Percentiles rank a stretch among this genome's conserved stretches.
Evolutionary conservation across 1,284 basidiomycete genomes (phyloP).

Genomic region (Irpex sp.): DNA sequence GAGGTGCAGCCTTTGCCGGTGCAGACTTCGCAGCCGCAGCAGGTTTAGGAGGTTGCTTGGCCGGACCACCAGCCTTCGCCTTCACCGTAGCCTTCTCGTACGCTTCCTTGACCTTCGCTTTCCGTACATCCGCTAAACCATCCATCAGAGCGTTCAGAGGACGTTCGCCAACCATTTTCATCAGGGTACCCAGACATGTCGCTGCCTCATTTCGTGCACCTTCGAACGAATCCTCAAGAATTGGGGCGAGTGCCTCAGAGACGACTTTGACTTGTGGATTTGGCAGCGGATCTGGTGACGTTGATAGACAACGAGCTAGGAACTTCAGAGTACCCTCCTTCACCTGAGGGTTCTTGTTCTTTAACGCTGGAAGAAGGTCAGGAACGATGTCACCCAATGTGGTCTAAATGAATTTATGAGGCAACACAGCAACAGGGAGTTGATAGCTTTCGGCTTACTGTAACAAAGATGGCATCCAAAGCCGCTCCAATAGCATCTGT

Average conservation of each 20-base stretch:
- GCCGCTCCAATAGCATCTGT: slow-evolving; percentile 88
- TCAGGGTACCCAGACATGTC: slow-evolving; percentile 83
- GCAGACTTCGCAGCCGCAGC: slow-evolving; percentile 33
- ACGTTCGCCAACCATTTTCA: slow-evolving; percentile 97
- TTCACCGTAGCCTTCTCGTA: slow-evolving; percentile 87
- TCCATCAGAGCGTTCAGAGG: slow-evolving; percentile 90
- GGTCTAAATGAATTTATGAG: slow-evolving; percentile 47
- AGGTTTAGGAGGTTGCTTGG: slow-evolving; percentile 37
- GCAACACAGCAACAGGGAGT: not conserved
- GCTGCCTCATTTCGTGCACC: slow-evolving; percentile 92
- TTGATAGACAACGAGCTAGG: slow-evolving; percentile 77
- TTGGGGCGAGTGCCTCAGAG: slow-evolving; percentile 72
- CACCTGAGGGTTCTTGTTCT: slow-evolving; percentile 95
- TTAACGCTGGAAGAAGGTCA: slow-evolving; percentile 76
- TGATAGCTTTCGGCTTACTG: slow-evolving; percentile 47
- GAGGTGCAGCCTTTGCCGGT: slow-evolving; percentile 38
- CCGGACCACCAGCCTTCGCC: slow-evolving; percentile 66
- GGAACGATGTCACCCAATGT: slow-evolving; percentile 82
- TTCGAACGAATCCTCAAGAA: slow-evolving; percentile 88
- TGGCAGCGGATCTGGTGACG: slow-evolving; percentile 64
- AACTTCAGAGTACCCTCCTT: slow-evolving; percentile 94
- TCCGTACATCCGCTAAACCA: slow-evolving; percentile 83
- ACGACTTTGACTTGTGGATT: slow-evolving; percentile 82
- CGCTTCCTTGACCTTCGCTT: slow-evolving; percentile 92
- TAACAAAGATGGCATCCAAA: slow-evolving; percentile 86